Evolutionary conservation across 2,329 filamentous ascomycete species (phyloP).

Genomic region (Geosmithia flava): DNA sequence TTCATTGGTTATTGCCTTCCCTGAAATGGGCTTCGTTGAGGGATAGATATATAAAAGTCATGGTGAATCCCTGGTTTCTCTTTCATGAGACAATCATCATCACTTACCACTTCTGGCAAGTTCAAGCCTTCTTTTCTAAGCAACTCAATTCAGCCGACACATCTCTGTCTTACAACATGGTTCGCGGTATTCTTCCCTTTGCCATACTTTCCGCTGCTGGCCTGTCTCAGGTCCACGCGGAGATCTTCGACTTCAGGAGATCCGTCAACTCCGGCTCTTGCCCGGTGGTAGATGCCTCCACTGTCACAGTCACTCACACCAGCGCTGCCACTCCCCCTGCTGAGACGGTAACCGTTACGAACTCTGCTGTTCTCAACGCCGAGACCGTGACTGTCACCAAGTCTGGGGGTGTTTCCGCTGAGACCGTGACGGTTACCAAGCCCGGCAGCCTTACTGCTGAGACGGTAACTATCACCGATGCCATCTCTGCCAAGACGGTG

Average conservation of each 20-base stretch:
- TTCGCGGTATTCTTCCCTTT: not conserved
- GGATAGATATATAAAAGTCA: no score
- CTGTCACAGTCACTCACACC: slow-evolving; percentile 10
- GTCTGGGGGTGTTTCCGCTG: not conserved
- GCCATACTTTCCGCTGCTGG: slow-evolving; percentile 13
- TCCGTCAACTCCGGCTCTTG: slow-evolving; percentile 14
- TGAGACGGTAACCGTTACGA: slow-evolving; percentile 13
- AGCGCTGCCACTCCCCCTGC: slow-evolving; percentile 2
- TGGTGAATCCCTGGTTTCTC: no score
- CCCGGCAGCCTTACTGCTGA: slow-evolving; percentile 11
- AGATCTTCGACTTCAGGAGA: slow-evolving; percentile 7
- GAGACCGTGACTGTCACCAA: slow-evolving; percentile 12
- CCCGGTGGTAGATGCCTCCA: slow-evolving; percentile 11
- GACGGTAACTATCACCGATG: slow-evolving; percentile 6
- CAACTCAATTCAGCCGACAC: not conserved
- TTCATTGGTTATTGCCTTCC: no score
- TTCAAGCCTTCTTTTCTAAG: not conserved
- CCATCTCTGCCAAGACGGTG: slow-evolving; percentile 6
- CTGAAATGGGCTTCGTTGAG: no score
- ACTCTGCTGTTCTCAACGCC: slow-evolving; percentile 10
- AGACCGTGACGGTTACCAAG: not conserved
- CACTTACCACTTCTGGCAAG: no score
- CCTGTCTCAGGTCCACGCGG: slow-evolving; percentile 13
- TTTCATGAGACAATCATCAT: no score
- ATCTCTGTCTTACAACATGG: not conserved